These are phyloP conservation scores for Pneumocystis murina DNA, from an alignment of 1,139 yeast species.

Conservation along the genomic window DNA sequence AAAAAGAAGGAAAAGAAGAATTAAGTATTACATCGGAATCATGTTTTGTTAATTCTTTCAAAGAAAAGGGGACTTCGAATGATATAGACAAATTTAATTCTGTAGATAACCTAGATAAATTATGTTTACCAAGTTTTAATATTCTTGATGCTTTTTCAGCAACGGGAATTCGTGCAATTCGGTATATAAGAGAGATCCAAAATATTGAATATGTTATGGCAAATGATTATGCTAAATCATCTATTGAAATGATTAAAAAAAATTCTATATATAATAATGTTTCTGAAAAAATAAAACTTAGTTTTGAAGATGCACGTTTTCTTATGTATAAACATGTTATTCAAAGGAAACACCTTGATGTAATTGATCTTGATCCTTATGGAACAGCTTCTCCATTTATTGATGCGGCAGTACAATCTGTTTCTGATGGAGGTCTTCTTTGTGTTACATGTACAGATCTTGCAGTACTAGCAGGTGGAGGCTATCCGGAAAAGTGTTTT, in stretches of 20 bases:
- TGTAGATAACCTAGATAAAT: background rate
- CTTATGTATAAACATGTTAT: conserved; percentile 48
- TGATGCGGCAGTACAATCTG: conserved; percentile 72
- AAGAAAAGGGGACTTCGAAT: conserved; percentile 1
- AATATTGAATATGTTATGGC: conserved; percentile 59
- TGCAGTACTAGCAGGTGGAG: conserved; percentile 87
- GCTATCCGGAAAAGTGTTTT: conserved; percentile 92
- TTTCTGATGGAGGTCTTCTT: conserved; percentile 68
- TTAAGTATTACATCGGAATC: conserved; percentile 9
- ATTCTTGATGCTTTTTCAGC: conserved; percentile 87
- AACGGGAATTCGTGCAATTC: conserved; percentile 81
- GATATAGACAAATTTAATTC: background rate
- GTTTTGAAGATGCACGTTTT: conserved; percentile 77
- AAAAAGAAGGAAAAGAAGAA: conserved; percentile 19
- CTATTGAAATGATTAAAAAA: conserved; percentile 65
- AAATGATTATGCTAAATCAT: conserved; percentile 72
- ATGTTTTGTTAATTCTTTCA: conserved; percentile 6
- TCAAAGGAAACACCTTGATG: conserved; percentile 41
- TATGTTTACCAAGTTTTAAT: conserved; percentile 35
- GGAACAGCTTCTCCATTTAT: conserved; percentile 94
- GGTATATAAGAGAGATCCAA: conserved; percentile 86
- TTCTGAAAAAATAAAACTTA: conserved; percentile 39
- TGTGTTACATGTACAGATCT: conserved; percentile 92
- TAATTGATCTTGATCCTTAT: conserved; percentile 88
- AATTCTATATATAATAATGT: conserved; percentile 58